Evolutionary conservation across 306 rosid genomes (phyloP), one percentile per base, ranked within the genome.

Genomic region (Sphenostylis stenocarpa): DNA sequence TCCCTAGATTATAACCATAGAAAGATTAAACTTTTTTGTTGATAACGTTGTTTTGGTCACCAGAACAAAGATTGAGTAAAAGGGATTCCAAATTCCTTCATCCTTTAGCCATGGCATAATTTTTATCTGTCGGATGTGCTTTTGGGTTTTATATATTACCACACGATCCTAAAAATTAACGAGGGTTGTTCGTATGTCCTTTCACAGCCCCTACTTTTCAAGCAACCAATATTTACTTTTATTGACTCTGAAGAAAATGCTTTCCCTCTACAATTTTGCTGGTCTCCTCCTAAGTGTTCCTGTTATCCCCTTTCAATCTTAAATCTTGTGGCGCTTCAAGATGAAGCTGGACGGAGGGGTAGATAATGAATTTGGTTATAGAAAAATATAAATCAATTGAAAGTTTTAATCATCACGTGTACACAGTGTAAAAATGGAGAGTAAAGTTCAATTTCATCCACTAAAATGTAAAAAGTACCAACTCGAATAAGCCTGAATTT

Each of bases 61-160:
- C 15, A 64, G 48, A 69, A 43, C 65, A 70, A 70, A 65, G 43
- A 63, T 62, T 20, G 67, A 45, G 55, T 60, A 68, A 85, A 85
- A 62, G 73, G 68, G 82, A 82, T 78, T 85, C 84, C 80, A 68
- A 64, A 82, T 82, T 69, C 72, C 38, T 67, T 61, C 58, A 36
- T 81, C 44, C 61, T 53, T 63, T 44, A 12, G 67, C 56, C 75
- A 31, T 24, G 82, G 81, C 66, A 51, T 70, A 77, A 58, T 16
- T 63, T 58, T 80, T 72, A 24, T 77, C 44, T 24, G 66, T 19
- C 6, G 67, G 16, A 77, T 62, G 81, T 77, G 81, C 62, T 77
- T 81, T 73, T 67, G 36, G 6, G 20, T 75, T 55, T 70, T 57
- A 64, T 66, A 38, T 38, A 38, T 26, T 8, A 49, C 65, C 70